Conservation (phyloP, 148 eudicot genomes). For the Agrostemma githago region DNA sequence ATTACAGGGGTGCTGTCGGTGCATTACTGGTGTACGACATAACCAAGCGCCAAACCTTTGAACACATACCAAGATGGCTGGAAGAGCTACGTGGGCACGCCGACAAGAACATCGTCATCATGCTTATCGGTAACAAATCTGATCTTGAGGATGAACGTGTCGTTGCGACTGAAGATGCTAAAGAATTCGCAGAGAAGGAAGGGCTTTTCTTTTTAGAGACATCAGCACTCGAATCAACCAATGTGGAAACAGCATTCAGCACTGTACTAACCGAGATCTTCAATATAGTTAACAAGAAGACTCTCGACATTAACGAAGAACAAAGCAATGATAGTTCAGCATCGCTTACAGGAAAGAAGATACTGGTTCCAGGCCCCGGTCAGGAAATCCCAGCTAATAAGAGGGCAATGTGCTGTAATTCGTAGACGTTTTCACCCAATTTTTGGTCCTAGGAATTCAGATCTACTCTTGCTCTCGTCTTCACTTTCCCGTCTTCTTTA, state of each 20-base stretch:
- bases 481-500: too few species aligned
- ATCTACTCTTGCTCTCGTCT: too few species aligned
- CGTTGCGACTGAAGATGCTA: slow-evolving; percentile 71
- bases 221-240: slow-evolving; percentile 64
- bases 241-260: slow-evolving; percentile 61
- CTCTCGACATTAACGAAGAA: slow-evolving; percentile 46
- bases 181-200: slow-evolving; percentile 76
- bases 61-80: slow-evolving; percentile 84
- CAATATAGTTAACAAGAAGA: slow-evolving; percentile 68
- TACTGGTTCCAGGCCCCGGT: slow-evolving; percentile 59
- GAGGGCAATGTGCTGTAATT: slow-evolving; percentile 50
- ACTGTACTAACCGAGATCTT: slow-evolving; percentile 72
- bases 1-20: slow-evolving; percentile 80
- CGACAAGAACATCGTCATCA: slow-evolving; percentile 82
- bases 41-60: slow-evolving; percentile 72
- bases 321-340: slow-evolving; percentile 46
- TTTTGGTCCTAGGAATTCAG: not conserved
- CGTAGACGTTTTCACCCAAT: slow-evolving; percentile 16
- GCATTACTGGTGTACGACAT: slow-evolving; percentile 78
- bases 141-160: slow-evolving; percentile 76
- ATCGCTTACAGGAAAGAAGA: slow-evolving; percentile 56
- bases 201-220: slow-evolving; percentile 78
- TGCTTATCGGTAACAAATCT: slow-evolving; percentile 71
- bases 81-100: slow-evolving; percentile 85
- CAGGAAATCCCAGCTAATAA: slow-evolving; percentile 56